Evolutionary conservation across 805 yeast species (phyloP), one percentile per base, ranked within the genome.

Genomic region (Yamadazyma kitorensis): DNA sequence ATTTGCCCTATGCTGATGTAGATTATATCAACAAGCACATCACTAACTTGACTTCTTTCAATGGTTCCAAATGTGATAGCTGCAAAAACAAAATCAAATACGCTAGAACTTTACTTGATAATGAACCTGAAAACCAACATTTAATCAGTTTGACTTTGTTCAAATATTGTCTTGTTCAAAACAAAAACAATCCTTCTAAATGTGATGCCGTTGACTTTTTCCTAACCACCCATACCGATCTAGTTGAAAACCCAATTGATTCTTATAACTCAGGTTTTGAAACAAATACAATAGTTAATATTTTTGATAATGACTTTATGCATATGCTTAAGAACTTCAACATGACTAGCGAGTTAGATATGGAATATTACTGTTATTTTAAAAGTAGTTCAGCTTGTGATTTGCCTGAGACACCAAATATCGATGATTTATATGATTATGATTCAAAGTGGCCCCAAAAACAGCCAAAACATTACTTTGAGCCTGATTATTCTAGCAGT

Each of bases 341-440:
- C 37, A 41, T 50, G 20, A 59, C 69, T 2, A 61, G 64, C 26
- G 61, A 62, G 11, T 49, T 56, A 14, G 65, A 64, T 31, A 49
- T 64, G 28, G 57, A 57, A 27, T 78, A 78, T 47, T 76, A 78
- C 57, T 82, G 89, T 53, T 70, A 75, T 54, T 64, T 56, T 38
- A 61, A 64, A 30, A 24, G 24, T 25, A 66, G 69, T 10, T 21
- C 37, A 11, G 51, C 50, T 12, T 82, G 88, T 55, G 51, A 62
- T 4, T 57, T 72, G 22, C 87, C 86, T 4, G 54, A 52, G 12
- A 65, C 78, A 3, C 80, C 80, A 2, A 63, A 65, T 37, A 53
- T 73, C 41, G 71, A 76, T 42, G 46, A 43, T 15, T 22, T 42
- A n/a, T 47, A 35, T 26, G 43, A 52, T 33, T 39, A 63, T 37